Evolutionary conservation across 371 early-diverging fungal species (phyloP).

Genomic region (Mucor circinelloides): DNA sequence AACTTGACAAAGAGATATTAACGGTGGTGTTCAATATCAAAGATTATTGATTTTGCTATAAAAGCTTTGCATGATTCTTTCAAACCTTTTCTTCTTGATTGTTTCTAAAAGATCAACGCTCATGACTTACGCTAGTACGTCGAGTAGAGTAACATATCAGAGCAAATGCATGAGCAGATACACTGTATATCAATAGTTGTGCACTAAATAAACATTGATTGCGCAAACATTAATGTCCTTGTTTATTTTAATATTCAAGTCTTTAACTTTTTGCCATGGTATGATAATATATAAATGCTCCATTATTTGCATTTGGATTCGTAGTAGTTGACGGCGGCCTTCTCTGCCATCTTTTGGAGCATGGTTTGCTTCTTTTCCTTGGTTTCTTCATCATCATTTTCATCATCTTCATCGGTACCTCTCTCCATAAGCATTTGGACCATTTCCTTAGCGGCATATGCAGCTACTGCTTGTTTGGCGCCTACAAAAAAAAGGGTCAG

Average conservation of each 20-base stretch:
- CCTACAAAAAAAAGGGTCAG: background rate
- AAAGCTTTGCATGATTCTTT: too few relatives aligned
- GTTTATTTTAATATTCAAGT: background rate
- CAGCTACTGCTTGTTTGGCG: conserved; percentile 58
- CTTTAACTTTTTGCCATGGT: too few relatives aligned
- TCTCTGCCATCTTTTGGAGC: conserved; percentile 28
- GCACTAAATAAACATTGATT: too few relatives aligned
- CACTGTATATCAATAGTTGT: too few relatives aligned
- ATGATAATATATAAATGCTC: too few relatives aligned
- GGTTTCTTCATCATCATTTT: conserved; percentile 26
- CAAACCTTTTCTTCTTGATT: too few relatives aligned
- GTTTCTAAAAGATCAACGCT: too few relatives aligned
- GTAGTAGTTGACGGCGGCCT: conserved; percentile 30
- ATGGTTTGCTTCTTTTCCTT: conserved; percentile 27
- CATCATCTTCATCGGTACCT: conserved; percentile 30
- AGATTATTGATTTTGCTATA: too few relatives aligned
- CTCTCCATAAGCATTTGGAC: conserved; percentile 32
- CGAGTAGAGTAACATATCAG: too few relatives aligned
- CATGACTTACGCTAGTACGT: too few relatives aligned
- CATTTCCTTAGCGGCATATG: conserved; percentile 51
- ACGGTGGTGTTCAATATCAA: too few relatives aligned
- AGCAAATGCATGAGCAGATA: too few relatives aligned
- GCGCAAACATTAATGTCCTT: background rate
- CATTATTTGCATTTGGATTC: conserved; percentile 16
- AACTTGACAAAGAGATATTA: conserved; percentile 18